Conservation (phyloP, 225 moss, liverwort and hornwort species). For the Thuidium tamariscinum region DNA sequence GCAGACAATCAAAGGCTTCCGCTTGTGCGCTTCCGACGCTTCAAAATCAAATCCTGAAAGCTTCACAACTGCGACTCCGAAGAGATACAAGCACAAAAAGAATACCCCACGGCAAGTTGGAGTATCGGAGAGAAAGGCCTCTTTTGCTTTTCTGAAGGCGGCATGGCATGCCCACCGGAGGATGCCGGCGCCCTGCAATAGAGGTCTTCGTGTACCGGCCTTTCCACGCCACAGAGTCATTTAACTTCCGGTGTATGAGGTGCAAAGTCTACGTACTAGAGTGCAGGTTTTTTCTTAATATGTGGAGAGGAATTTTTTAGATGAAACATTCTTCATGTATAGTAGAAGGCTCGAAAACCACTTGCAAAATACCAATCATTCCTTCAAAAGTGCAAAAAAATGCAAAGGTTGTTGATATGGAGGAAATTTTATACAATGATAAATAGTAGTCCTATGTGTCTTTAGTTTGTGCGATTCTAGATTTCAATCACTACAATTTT, state of each 20-base stretch:
- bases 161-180: neutral
- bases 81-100: neutral
- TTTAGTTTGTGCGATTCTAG: too few species aligned
- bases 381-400: too few species aligned
- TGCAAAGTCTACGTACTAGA: too few species aligned
- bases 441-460: too few species aligned
- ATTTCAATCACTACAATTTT: too few species aligned
- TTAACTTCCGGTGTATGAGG: neutral
- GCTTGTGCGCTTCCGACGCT: neutral
- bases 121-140: neutral
- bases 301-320: rapidly evolving
- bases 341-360: too few species aligned
- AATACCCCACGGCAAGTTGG: neutral
- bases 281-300: neutral
- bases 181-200: neutral
- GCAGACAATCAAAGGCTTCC: neutral
- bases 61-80: neutral
- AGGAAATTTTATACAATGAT: too few species aligned
- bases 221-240: neutral
- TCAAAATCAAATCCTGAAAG: neutral
- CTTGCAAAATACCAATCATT: too few species aligned
- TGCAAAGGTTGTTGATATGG: too few species aligned
- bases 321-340: neutral
- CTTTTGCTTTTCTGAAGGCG: neutral
- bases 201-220: neutral